A percentile compares a stretch with the other conserved stretches of the same genome.
Evolutionary conservation across 306 rosid species (phyloP).

Genomic region (Fagus sylvatica): DNA sequence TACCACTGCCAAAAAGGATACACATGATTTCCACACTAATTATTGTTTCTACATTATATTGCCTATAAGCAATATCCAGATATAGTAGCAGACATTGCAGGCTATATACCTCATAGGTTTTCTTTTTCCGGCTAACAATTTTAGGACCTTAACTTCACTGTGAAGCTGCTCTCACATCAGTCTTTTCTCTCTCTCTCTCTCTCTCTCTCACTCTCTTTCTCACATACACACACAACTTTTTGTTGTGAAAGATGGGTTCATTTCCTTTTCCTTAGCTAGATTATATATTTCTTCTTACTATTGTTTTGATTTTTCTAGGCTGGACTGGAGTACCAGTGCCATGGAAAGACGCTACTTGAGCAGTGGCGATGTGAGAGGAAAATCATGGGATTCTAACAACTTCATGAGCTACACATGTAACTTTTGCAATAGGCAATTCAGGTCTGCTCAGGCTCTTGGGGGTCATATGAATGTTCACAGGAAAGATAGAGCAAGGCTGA

Average conservation of each 20-base stretch:
- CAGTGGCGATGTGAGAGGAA: conserved; percentile 36
- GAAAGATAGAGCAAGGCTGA: conserved; percentile 79
- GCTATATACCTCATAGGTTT: conserved; percentile 45
- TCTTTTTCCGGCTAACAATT: conserved; percentile 31
- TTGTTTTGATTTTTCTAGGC: conserved; percentile 16
- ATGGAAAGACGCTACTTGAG: conserved; percentile 61
- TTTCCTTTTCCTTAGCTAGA: not conserved
- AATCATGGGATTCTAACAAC: conserved; percentile 24
- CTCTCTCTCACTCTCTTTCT: not conserved
- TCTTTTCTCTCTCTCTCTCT: conserved; percentile 17
- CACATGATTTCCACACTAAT: too few relatives aligned
- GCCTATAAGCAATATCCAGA: conserved; percentile 46
- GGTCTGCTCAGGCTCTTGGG: conserved; percentile 86
- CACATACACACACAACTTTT: conserved; percentile 2
- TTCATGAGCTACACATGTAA: conserved; percentile 47
- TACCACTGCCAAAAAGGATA: conserved; percentile 10
- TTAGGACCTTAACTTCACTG: conserved; percentile 22
- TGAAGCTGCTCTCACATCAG: conserved; percentile 25
- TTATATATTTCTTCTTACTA: conserved; percentile 2
- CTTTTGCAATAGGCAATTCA: conserved; percentile 83
- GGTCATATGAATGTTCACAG: conserved; percentile 95
- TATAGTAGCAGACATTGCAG: conserved; percentile 44
- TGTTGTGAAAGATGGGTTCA: conserved; percentile 32
- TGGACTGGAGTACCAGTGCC: conserved; percentile 6
- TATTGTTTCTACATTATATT: conserved; percentile 41